These are phyloP conservation scores for Seiridium cupressi DNA, from an alignment of 2,329 filamentous ascomycete species.

Conservation along the genomic window DNA sequence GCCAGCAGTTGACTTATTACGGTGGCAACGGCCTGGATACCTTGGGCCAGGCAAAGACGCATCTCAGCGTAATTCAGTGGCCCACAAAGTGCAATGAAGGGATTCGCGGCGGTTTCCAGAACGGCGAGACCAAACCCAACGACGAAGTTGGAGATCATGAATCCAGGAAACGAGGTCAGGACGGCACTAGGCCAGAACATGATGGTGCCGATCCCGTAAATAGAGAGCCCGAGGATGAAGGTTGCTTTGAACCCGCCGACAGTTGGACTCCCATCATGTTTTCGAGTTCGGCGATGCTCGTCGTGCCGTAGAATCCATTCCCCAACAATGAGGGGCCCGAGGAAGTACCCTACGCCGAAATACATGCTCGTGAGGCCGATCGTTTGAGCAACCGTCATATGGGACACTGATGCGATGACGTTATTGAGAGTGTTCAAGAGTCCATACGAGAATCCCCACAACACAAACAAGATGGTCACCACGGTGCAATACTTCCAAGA, in stretches of 20 bases:
- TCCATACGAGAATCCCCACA: slow-evolving; percentile 91
- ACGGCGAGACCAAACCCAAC: slow-evolving; percentile 75
- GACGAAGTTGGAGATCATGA: slow-evolving; percentile 71
- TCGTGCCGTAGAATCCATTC: slow-evolving; percentile 69
- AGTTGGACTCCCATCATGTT: slow-evolving; percentile 31
- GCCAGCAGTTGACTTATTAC: slow-evolving; percentile 72
- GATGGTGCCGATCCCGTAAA: slow-evolving; percentile 75
- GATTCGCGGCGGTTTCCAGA: slow-evolving; percentile 79
- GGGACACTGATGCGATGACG: slow-evolving; percentile 61
- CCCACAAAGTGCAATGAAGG: slow-evolving; percentile 70
- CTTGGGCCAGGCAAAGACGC: slow-evolving; percentile 73
- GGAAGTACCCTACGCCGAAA: slow-evolving; percentile 67
- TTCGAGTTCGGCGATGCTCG: slow-evolving; percentile 48
- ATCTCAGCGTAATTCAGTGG: slow-evolving; percentile 71
- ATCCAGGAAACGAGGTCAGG: slow-evolving; percentile 72
- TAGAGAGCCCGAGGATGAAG: slow-evolving; percentile 73
- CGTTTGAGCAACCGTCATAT: slow-evolving; percentile 60
- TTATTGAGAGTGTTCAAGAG: slow-evolving; percentile 79
- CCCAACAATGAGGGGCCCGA: slow-evolving; percentile 68
- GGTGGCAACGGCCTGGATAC: slow-evolving; percentile 71
- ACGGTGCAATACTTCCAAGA: slow-evolving; percentile 70
- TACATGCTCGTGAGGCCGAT: slow-evolving; percentile 69
- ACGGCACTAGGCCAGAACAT: slow-evolving; percentile 84
- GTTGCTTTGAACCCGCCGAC: slow-evolving; percentile 74
- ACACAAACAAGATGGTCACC: slow-evolving; percentile 78